A percentile compares a stretch with the other conserved stretches of the same genome.
Conservation (phyloP, 2,329 filamentous ascomycete genomes). For the Aspergillus spinulosporus region DNA sequence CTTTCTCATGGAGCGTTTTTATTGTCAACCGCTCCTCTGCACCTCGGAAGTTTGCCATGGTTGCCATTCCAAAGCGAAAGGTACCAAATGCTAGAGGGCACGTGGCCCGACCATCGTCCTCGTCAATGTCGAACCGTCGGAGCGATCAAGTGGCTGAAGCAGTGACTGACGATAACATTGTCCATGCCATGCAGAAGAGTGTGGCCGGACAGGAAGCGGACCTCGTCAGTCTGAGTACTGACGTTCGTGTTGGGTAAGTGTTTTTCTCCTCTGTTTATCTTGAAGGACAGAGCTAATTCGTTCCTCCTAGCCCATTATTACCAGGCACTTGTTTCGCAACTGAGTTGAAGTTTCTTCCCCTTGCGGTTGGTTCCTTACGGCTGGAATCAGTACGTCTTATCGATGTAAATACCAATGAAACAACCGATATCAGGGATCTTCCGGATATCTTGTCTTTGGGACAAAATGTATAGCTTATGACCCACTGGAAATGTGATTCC, state of each 20-base stretch:
- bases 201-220: constrained; percentile 52
- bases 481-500: background rate
- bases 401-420: constrained; percentile 57
- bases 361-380: constrained; percentile 52
- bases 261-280: background rate
- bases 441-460: constrained; percentile 54
- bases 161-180: constrained; percentile 57
- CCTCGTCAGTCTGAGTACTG: constrained; percentile 58
- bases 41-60: constrained; percentile 55
- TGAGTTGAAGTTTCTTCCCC: constrained; percentile 55
- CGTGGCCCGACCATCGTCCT: constrained; percentile 46
- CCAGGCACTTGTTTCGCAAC: constrained; percentile 59
- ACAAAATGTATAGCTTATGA: constrained; percentile 16
- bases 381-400: constrained; percentile 56
- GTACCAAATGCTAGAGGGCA: constrained; percentile 44
- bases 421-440: constrained; percentile 57
- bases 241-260: constrained; percentile 58
- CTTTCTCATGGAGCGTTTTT: constrained; percentile 59
- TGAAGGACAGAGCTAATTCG: constrained; percentile 9
- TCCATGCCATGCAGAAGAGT: constrained; percentile 57
- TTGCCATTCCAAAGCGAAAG: constrained; percentile 53
- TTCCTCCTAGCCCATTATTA: constrained; percentile 48
- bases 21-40: constrained; percentile 60
- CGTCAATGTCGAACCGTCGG: constrained; percentile 41
- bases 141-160: constrained; percentile 49